phyloP scores from a whole-genome alignment of 805 yeast genomes.

The Saturnispora besseyi region DNA sequence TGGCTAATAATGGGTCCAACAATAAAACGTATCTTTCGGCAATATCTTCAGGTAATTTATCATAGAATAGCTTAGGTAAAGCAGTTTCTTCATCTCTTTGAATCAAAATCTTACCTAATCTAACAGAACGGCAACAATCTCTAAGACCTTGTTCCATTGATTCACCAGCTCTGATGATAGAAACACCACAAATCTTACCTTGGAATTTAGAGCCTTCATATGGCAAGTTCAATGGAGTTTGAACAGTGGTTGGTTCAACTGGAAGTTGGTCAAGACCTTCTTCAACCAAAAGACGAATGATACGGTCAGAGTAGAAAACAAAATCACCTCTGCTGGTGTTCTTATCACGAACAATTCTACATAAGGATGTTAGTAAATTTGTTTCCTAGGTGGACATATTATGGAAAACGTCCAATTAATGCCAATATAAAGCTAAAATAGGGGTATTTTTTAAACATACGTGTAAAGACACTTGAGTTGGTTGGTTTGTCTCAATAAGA shows the following conservation, averaged over 20 bases:
- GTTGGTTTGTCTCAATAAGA: constrained; percentile 75
- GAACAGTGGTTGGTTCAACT: constrained; percentile 56
- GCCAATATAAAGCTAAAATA: no score
- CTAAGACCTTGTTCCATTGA: constrained; percentile 98
- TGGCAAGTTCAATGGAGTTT: constrained; percentile 66
- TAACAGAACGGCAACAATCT: constrained; percentile 92
- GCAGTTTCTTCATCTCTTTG: constrained; percentile 99
- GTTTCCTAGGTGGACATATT: not conserved
- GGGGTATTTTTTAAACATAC: constrained; percentile 19
- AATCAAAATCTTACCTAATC: constrained; percentile 92
- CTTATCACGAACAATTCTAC: constrained; percentile 69
- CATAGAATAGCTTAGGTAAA: constrained; percentile 81
- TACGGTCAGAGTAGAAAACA: constrained; percentile 90
- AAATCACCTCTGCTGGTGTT: constrained; percentile 82
- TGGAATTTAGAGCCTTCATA: constrained; percentile 72
- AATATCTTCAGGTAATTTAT: constrained; percentile 89
- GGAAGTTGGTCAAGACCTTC: constrained; percentile 93
- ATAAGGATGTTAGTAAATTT: not conserved
- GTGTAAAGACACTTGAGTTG: constrained; percentile 83
- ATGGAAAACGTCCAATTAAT: no score
- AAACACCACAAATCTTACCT: constrained; percentile 96
- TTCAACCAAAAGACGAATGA: constrained; percentile 87
- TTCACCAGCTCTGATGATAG: constrained; percentile 97
- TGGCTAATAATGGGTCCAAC: constrained; percentile 96
- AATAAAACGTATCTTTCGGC: constrained; percentile 79